These are phyloP conservation scores for Myxozyma udenii DNA, from an alignment of 805 yeast species.

Conservation along the genomic window DNA sequence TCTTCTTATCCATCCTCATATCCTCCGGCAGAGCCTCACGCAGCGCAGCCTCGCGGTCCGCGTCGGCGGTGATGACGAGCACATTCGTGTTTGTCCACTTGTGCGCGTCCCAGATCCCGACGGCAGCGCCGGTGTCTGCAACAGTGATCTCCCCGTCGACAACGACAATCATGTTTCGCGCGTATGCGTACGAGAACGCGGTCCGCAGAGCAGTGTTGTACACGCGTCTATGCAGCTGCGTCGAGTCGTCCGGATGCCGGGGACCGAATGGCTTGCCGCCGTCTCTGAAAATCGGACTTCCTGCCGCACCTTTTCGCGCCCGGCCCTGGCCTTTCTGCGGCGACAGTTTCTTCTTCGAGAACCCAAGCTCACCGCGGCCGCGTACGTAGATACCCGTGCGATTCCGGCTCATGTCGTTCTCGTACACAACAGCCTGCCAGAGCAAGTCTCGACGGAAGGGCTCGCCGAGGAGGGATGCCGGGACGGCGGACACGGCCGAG, in stretches of 20 bases:
- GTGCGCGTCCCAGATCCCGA: conserved; percentile 8
- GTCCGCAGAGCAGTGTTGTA: conserved; percentile 74
- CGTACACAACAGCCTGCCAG: conserved; percentile 92
- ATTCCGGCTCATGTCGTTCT: conserved; percentile 58
- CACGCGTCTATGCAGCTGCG: conserved; percentile 68
- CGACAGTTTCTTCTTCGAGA: conserved; percentile 72
- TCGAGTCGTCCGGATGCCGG: conserved; percentile 84
- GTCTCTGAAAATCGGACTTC: conserved; percentile 85
- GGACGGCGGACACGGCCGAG: conserved; percentile 67
- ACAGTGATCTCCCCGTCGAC: conserved; percentile 52
- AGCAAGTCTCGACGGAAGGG: conserved; percentile 87
- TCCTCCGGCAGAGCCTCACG: conserved; percentile 2
- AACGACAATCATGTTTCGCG: conserved; percentile 66
- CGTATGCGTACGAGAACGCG: conserved; percentile 79
- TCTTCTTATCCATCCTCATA: conserved; percentile 2
- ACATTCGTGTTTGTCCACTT: conserved; percentile 8
- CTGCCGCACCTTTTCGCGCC: conserved; percentile 95
- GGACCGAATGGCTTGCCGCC: conserved; percentile 90
- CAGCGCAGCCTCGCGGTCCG: conserved; percentile 4
- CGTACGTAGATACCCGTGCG: conserved; percentile 57
- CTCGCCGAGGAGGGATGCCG: conserved; percentile 61
- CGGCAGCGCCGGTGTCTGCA: conserved; percentile 9
- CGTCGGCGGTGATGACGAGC: conserved; percentile 12
- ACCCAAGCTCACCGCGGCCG: conserved; percentile 82
- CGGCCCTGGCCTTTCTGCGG: conserved; percentile 93